Evolutionary conservation across 768 basidiomycete genomes (phyloP).

Genomic region (Galerina marginata): DNA sequence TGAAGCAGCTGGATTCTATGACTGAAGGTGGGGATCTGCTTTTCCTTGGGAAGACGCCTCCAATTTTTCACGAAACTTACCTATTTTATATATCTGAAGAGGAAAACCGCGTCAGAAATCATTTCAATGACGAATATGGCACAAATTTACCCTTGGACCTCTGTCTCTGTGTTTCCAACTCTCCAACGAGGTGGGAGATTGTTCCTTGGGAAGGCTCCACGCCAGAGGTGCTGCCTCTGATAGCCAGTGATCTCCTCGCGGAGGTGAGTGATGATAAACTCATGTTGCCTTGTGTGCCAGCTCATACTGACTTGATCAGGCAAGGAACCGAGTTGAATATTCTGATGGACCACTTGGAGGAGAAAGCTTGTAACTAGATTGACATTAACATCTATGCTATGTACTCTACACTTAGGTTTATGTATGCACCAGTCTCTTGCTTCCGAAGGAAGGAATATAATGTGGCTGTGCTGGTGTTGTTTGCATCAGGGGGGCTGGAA

Average conservation of each 20-base stretch:
- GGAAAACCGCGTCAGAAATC: conserved; percentile 65
- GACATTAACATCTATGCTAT: not conserved
- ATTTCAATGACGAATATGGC: conserved; percentile 78
- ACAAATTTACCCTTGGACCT: conserved; percentile 79
- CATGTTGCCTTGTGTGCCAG: not conserved
- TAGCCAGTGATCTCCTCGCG: conserved; percentile 61
- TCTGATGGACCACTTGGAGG: conserved; percentile 20
- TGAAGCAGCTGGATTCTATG: conserved; percentile 66
- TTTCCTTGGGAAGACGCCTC: not conserved
- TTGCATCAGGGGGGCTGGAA: conserved; percentile 12
- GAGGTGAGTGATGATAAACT: conserved; percentile 44
- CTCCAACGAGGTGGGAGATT: conserved; percentile 77
- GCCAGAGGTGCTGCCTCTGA: conserved; percentile 64
- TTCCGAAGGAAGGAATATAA: not conserved
- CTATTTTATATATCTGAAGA: conserved; percentile 45
- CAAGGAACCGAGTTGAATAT: conserved; percentile 28
- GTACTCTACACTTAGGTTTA: not conserved
- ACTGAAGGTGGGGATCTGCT: conserved; percentile 56
- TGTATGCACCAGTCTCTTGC: no score
- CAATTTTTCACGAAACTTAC: not conserved
- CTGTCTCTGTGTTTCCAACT: conserved; percentile 76
- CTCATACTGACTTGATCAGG: conserved; percentile 18
- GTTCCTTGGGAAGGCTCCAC: conserved; percentile 59
- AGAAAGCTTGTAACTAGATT: conserved; percentile 23
- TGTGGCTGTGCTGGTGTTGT: conserved; percentile 12